Base-by-base conservation (phyloP, 2,329 filamentous ascomycete species). In the Cercospora zeae-maydis region DNA sequence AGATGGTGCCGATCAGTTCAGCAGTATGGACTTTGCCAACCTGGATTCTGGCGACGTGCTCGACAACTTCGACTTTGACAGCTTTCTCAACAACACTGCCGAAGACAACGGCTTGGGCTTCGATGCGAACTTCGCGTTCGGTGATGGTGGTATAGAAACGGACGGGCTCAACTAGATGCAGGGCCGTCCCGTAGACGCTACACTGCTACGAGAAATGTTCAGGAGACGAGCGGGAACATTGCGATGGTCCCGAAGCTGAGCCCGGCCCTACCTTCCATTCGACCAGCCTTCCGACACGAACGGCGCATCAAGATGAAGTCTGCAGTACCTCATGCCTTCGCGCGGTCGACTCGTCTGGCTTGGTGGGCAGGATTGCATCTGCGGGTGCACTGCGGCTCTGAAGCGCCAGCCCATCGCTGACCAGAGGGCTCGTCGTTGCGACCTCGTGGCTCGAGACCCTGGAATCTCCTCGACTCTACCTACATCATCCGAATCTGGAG, bases 31-130 rank as follows among this genome's bases (percentile, higher is more conserved):
- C 59, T 77, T 80, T 64, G 73, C 72, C 53, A 65, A 68, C 69
- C 74, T 80, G 81, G 80, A 80, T 78, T 75, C 83, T 78, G 62
- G 83, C 83, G 80, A 92, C 86, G 82, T 90, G 82, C 79, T 86
- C 79, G 70, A 86, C 79, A 77, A 83, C 83, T 88, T 88, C 73
- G 85, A 88, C 74, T 88, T 88, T 73, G 86, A 88, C 71, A 85
- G 83, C 14, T 88, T 88, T 78, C 78, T 88, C 58, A 85, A 87
- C 70, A 84, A 82, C 30, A 78, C 76, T 42, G 78, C 79, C 39
- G 62, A 52, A 16, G 78, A 71, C 24, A 70, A 67, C 37, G 73
- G 69, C 9, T 75, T 80, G 42, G 67, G 64, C 8, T 76, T 77
- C 62, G 75, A 77, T 60, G 75, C 75, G 53, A 72, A 73, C 62